Evolutionary conservation across 768 basidiomycete species (phyloP).

Genomic region (Neoboletus subvelutipes): DNA sequence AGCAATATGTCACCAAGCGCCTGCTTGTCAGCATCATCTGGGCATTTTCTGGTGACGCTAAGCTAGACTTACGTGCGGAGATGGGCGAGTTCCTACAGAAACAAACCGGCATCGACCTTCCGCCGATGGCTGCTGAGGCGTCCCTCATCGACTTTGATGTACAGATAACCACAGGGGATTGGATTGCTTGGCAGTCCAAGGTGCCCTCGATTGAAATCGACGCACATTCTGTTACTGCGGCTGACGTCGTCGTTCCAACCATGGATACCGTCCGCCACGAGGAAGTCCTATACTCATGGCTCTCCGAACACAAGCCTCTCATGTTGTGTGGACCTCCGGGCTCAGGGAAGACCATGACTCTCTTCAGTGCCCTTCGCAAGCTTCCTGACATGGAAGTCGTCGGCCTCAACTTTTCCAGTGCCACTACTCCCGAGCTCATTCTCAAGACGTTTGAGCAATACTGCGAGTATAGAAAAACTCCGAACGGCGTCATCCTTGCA

Average conservation of each 20-base stretch:
- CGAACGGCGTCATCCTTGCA: conserved; percentile 94
- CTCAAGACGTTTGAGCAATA: conserved; percentile 99
- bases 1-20: conserved; percentile 89
- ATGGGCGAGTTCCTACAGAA: conserved; percentile 86
- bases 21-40: conserved; percentile 91
- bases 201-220: conserved; percentile 97
- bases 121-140: conserved; percentile 66
- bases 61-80: conserved; percentile 81
- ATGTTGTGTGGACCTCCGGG: conserved; percentile 99
- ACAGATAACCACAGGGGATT: conserved; percentile 79
- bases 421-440: conserved; percentile 96
- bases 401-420: conserved; percentile 98
- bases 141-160: conserved; percentile 97
- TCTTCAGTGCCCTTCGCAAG: conserved; percentile 96
- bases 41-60: conserved; percentile 98
- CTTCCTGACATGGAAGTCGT: conserved; percentile 99
- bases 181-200: conserved; percentile 88
- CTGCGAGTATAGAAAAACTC: conserved; percentile 98
- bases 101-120: conserved; percentile 88
- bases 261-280: conserved; percentile 99
- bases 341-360: conserved; percentile 99
- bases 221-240: conserved; percentile 90
- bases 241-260: conserved; percentile 97
- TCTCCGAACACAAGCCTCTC: conserved; percentile 97
- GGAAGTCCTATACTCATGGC: conserved; percentile 97